Base-by-base conservation (phyloP, 768 basidiomycete species). In the Butyriboletus loyo region DNA sequence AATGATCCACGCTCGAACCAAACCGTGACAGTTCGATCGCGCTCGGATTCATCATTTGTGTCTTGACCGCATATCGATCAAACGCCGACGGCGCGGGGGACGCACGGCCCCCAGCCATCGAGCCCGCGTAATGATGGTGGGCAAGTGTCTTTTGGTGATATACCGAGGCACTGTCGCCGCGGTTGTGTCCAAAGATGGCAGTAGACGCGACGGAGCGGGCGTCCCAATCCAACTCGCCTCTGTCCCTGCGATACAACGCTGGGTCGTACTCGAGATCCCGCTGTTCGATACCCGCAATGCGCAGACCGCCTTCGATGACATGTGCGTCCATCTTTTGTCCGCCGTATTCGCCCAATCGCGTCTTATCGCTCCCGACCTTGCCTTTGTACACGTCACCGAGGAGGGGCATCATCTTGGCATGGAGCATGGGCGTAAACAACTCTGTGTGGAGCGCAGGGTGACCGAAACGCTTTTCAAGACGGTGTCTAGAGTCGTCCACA, bases 211-310 rank as follows among this genome's bases (percentile, higher is more conserved):
- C 75, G 0, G 90, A 92, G 8, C 85, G 83, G 40, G 78, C 77
- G 59, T 97, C 94, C 92, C 90, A 96, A 61, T 95, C 92, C 43
- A 85, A 65, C 67, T 96, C 91, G 48, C 89, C 91, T 54, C 87
- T 78, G 64, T 93, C 91, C 15, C 89, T 83, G 58, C 77, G 80
- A 61, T 92, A 93, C 19, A 89, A 70, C 7, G 69, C 74, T n/a
- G 87, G 89, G 61, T 92, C 91, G 65, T 90, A 92, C 66, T 87
- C 89, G 42, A 93, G 76, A 55, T 93, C 87, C 57, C 72, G 75
- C 80, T 92, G 85, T 52, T 87, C 81, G 62, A 93, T 78, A 57
- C 82, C 87, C 40, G 91, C 91, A 70, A 93, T 91, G 67, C 77
- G 88, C 66, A 93, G 80, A 55, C 90, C 90, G 37, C 86, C 87